These are phyloP conservation scores for Lyophyllum decastes DNA, from an alignment of 768 basidiomycete genomes.

Conservation along the genomic window DNA sequence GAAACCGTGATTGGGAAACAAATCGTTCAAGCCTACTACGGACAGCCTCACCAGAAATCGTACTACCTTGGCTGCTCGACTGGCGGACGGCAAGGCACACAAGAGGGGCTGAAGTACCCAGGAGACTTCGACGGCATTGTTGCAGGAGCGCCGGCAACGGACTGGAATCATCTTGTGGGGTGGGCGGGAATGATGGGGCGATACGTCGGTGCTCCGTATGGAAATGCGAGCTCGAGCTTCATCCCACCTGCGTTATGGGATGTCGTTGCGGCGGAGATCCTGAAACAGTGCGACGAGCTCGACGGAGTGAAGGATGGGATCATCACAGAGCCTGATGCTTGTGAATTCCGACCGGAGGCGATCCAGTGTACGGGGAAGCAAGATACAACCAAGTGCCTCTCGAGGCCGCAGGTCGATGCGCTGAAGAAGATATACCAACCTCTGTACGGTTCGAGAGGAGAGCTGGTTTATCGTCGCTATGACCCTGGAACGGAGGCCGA, in stretches of 20 bases:
- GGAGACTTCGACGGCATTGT: constrained; percentile 13
- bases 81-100: constrained; percentile 7
- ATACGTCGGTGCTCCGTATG: background rate
- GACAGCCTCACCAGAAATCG: background rate
- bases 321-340: constrained; percentile 13
- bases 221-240: background rate
- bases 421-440: constrained; percentile 10
- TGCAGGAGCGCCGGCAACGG: background rate
- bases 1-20: background rate
- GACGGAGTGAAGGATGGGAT: constrained; percentile 16
- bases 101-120: constrained; percentile 9
- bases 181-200: background rate
- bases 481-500: background rate
- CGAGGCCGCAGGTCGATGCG: constrained; percentile 5
- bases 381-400: constrained; percentile 1
- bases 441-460: constrained; percentile 1
- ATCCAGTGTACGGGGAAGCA: background rate
- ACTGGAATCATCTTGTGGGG: background rate
- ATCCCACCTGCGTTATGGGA: constrained; percentile 2
- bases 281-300: constrained; percentile 14
- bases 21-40: background rate
- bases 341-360: constrained; percentile 15
- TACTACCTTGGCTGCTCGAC: constrained; percentile 11
- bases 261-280: constrained; percentile 8
- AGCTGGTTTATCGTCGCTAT: background rate